Evolutionary conservation across 169 alveolate species (phyloP).

Genomic region (Fabrea salina): DNA sequence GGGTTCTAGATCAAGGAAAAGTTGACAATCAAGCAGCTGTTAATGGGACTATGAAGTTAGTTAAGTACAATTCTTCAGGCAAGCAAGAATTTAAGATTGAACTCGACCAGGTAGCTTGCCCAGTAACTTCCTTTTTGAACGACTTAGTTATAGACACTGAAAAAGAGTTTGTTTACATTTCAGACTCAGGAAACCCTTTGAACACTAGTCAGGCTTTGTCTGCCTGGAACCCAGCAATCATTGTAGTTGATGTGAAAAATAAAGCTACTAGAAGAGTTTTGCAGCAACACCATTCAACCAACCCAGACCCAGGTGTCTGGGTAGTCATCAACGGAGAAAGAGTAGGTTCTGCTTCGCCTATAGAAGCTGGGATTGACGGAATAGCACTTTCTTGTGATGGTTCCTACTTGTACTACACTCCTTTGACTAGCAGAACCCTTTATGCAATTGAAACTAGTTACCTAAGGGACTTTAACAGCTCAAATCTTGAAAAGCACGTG

Average conservation of each 20-base stretch:
- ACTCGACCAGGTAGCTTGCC: neutral
- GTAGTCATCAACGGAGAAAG: neutral
- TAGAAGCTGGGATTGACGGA: conserved; percentile 28
- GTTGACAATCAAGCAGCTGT: neutral
- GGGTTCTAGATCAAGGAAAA: conserved; percentile 15
- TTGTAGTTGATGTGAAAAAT: neutral
- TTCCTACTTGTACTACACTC: neutral
- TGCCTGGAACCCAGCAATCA: neutral
- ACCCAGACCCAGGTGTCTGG: neutral
- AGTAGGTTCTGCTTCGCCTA: neutral
- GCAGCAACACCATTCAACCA: neutral
- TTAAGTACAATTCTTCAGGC: neutral
- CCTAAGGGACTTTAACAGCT: neutral
- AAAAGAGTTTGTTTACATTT: neutral
- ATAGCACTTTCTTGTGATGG: conserved; percentile 27
- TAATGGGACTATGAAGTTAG: neutral
- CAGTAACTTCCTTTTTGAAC: neutral
- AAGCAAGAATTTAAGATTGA: too few relatives aligned
- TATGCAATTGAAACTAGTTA: conserved; percentile 10
- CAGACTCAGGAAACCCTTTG: conserved; percentile 27
- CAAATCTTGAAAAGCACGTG: neutral
- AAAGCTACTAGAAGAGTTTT: neutral
- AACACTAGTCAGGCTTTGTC: neutral
- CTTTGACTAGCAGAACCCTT: conserved; percentile 14
- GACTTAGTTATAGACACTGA: conserved; percentile 13